Evolutionary conservation across 2,329 filamentous ascomycete genomes (phyloP).

Genomic region (Emmonsia crescens): DNA sequence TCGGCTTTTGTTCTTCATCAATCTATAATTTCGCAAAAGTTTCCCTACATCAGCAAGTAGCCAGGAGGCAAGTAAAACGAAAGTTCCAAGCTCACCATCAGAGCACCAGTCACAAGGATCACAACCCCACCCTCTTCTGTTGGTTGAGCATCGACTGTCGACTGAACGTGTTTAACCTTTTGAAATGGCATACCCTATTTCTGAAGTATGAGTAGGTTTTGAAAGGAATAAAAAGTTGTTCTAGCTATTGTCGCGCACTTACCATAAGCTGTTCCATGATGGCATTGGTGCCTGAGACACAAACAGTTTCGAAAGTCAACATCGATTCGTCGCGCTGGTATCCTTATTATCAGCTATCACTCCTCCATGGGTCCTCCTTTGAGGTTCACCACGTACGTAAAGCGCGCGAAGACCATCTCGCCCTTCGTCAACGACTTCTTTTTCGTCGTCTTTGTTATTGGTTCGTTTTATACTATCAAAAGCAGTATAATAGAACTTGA

Average conservation of each 20-base stretch:
- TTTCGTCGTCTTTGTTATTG: too few species aligned
- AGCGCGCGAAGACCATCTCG: slow-evolving; percentile 55
- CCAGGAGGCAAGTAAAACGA: not conserved
- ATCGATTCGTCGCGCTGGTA: slow-evolving; percentile 69
- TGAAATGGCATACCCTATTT: slow-evolving; percentile 64
- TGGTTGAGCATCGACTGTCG: slow-evolving; percentile 76
- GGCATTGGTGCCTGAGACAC: slow-evolving; percentile 49
- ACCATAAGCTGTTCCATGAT: slow-evolving; percentile 80
- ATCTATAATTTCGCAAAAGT: slow-evolving; percentile 43
- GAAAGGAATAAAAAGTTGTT: not conserved
- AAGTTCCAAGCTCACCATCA: slow-evolving; percentile 51
- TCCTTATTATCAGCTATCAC: not conserved
- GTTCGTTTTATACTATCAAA: slow-evolving; percentile 72
- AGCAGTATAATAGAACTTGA: slow-evolving; percentile 78
- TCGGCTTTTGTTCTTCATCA: slow-evolving; percentile 72
- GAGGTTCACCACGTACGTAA: slow-evolving; percentile 52
- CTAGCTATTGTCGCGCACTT: slow-evolving; percentile 24
- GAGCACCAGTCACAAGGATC: slow-evolving; percentile 77
- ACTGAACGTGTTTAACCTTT: slow-evolving; percentile 67
- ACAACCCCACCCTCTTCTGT: slow-evolving; percentile 60
- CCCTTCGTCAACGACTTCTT: slow-evolving; percentile 25
- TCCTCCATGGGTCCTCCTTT: not conserved
- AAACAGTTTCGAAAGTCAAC: slow-evolving; percentile 77
- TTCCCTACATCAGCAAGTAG: not conserved
- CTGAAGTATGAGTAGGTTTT: slow-evolving; percentile 7